phyloP scores from a whole-genome alignment of 495 filamentous ascomycete genomes.

The Aspergillus incahuasiensis region DNA sequence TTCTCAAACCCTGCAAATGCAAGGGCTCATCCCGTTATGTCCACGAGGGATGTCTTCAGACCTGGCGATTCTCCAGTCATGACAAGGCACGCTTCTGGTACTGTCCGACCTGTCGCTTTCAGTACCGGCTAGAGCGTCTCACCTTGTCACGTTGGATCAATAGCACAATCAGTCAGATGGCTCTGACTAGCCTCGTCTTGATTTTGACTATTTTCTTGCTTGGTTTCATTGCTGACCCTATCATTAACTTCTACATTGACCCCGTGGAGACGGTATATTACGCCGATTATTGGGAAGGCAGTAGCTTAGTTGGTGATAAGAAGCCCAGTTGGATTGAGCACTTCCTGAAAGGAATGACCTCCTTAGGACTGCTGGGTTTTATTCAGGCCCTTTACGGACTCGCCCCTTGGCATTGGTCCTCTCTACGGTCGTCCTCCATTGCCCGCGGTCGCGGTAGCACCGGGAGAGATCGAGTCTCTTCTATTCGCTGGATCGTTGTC shows the following conservation, averaged over 20 bases:
- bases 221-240: constrained; percentile 88
- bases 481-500: constrained; percentile 72
- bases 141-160: constrained; percentile 69
- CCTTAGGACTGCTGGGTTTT: constrained; percentile 79
- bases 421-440: constrained; percentile 53
- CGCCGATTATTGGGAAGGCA: constrained; percentile 34
- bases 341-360: constrained; percentile 81
- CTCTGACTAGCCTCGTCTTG: constrained; percentile 65
- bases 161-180: constrained; percentile 58
- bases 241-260: constrained; percentile 83
- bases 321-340: constrained; percentile 67
- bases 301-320: constrained; percentile 37
- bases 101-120: constrained; percentile 84
- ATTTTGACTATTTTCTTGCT: constrained; percentile 67
- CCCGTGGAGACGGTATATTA: constrained; percentile 52
- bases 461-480: constrained; percentile 68
- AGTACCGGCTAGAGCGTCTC: constrained; percentile 76
- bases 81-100: constrained; percentile 70
- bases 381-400: constrained; percentile 71
- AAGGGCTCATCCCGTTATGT: constrained; percentile 91
- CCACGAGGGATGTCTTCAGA: constrained; percentile 86
- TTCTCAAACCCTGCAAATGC: constrained; percentile 91
- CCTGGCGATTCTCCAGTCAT: constrained; percentile 70
- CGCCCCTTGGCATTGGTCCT: constrained; percentile 73
- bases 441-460: constrained; percentile 51